Evolutionary conservation across 1,284 basidiomycete species (phyloP), one percentile per base, ranked within the genome.

Genomic region (Blastosporella zonata): DNA sequence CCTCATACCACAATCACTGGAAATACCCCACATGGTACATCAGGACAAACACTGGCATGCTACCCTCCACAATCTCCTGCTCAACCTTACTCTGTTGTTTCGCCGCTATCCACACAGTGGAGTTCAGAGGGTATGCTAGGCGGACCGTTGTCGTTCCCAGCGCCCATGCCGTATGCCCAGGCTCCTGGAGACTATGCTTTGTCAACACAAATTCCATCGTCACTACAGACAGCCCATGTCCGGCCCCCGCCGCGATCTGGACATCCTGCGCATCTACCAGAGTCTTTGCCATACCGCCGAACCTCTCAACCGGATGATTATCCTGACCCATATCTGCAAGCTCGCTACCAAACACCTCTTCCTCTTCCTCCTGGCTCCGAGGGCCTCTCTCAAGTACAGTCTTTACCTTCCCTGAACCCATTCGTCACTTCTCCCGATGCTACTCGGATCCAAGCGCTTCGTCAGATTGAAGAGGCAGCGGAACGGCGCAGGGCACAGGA

Each of bases 301-400:
- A 27, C 53, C 44, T 28, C 48, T 34, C 22, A 47, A 6, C 20
- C 43, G 22, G 56, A 59, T 20, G 44, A 50, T 2, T 58, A 72
- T 1, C 67, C 67, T 2, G 76, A 78, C 55, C 72, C 74, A 21
- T 72, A 75, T 54, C 64, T 74, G 3, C 59, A 63, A 33, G 62
- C 63, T 17, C 67, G 75, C 17, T 81, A 81, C 60, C 69, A 75
- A 40, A 64, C 69, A 1, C 74, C 74, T 5, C 65, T 80, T n/a
- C 75, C 79, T 12, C 68, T 81, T 13, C 78, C 79, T 15, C 63
- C 67, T n/a, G 65, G 62, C 13, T 47, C 62, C 21, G 51, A 21
- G 34, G 37, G 44, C 39, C 43, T 45, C 10, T 29, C 43, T 20
- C 46, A 25, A 27, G 45, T 37, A 18, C 40, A 31, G 22, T 36